Evolutionary conservation across 2,329 filamentous ascomycete genomes (phyloP), one percentile per base, ranked within the genome.

Genomic region (Claviceps citrina): DNA sequence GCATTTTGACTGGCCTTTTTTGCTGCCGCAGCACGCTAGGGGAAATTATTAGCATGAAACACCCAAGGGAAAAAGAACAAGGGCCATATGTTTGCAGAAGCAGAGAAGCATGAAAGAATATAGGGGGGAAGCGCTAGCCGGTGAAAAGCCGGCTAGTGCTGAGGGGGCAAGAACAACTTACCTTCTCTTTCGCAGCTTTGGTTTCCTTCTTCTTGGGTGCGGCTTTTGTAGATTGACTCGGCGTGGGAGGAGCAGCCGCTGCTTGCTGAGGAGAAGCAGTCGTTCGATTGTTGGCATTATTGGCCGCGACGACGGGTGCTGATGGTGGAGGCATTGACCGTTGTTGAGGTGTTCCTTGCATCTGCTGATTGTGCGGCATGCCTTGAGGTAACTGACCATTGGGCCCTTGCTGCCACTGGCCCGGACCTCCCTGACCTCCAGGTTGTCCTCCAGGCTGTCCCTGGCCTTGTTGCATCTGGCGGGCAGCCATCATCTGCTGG

Each of bases 191-290:
- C 5, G 72, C 65, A 44, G 66, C 70, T 59, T 79, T 80, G 5
- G 62, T 64, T 25, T 77, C 75, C 65, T 84, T 83, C 71, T 89
- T 89, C 59, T 84, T 86, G 1, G 81, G 80, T 26, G 74, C 77
- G 4, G 79, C 61, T 65, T 89, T 89, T 54, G 77, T 79, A 2
- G 66, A 58, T 54, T 84, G 81, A 38, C 75, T 78, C 1, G 84
- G 84, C 4, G 84, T 91, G 1, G 83, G 83, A 1, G 84, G 83
- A 27, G 79, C 80, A 6, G 75, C 70, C 43, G 70, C 74, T 45
- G 70, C 70, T 48, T 73, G 70, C 49, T 78, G 76, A 19, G 76
- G 77, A 15, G 76, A 78, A 10, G 71, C 72, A 12, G 74, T 71
- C 31, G 64, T 68, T 40, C 70, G 65, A 46, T 66, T 70, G 49